phyloP scores from a whole-genome alignment of 441 rosid genomes.

The Rhodomyrtus psidioides region DNA sequence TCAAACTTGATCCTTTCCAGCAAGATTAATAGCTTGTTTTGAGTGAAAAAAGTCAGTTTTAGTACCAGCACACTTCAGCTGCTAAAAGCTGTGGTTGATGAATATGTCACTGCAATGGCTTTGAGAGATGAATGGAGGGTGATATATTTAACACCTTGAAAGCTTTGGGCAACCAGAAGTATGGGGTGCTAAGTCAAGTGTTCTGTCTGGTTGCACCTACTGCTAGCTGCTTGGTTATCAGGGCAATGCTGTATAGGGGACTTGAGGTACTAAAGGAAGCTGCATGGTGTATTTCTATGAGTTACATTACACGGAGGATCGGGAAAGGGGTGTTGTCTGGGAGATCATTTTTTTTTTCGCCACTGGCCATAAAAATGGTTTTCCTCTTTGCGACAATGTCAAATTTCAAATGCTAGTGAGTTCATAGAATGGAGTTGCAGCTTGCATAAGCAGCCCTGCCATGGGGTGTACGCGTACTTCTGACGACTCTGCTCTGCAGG shows the following conservation, averaged over 20 bases:
- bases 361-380: slow-evolving; percentile 90
- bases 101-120: slow-evolving; percentile 90
- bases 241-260: slow-evolving; percentile 92
- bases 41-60: slow-evolving; percentile 81
- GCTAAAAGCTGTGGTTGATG: slow-evolving; percentile 89
- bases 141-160: slow-evolving; percentile 83
- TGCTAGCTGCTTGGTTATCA: slow-evolving; percentile 85
- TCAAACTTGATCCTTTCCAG: slow-evolving; percentile 85
- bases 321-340: slow-evolving; percentile 91
- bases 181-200: slow-evolving; percentile 76
- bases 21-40: slow-evolving; percentile 67
- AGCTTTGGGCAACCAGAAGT: slow-evolving; percentile 93
- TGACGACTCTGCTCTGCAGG: slow-evolving; percentile 72
- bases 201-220: slow-evolving; percentile 84
- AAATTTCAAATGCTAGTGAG: slow-evolving; percentile 55
- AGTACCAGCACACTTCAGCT: slow-evolving; percentile 88
- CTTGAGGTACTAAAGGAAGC: slow-evolving; percentile 91
- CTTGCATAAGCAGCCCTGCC: slow-evolving; percentile 90
- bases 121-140: slow-evolving; percentile 90
- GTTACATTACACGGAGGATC: slow-evolving; percentile 89
- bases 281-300: slow-evolving; percentile 94
- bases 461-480: slow-evolving; percentile 87
- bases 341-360: slow-evolving; percentile 68
- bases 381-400: slow-evolving; percentile 94
- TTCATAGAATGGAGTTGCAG: slow-evolving; percentile 91